Evolutionary conservation across 2,329 filamentous ascomycete genomes (phyloP).

Genomic region (Huntiella moniliformis): DNA sequence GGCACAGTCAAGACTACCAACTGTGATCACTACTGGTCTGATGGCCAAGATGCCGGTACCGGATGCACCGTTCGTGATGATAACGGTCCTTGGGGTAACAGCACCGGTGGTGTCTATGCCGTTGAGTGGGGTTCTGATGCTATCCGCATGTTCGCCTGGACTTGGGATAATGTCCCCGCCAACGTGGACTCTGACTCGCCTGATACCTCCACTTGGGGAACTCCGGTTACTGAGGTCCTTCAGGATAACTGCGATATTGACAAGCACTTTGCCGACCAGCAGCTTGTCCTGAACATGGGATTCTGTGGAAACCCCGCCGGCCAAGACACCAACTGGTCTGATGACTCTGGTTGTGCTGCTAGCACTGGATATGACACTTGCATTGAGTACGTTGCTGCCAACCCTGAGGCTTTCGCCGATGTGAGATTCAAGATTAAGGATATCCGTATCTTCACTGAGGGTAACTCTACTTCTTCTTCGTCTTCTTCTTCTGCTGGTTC

Average conservation of each 20-base stretch:
- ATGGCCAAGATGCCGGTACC: conserved; percentile 16
- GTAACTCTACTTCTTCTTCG: conserved; percentile 29
- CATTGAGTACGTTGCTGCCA: conserved; percentile 20
- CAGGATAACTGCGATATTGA: conserved; percentile 42
- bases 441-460: conserved; percentile 6
- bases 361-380: conserved; percentile 17
- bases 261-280: conserved; percentile 43
- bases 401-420: conserved; percentile 21
- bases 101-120: conserved; percentile 24
- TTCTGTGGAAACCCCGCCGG: conserved; percentile 58
- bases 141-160: conserved; percentile 26
- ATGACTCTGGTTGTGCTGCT: conserved; percentile 14
- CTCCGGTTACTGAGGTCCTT: conserved; percentile 42
- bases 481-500: not conserved
- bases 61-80: conserved; percentile 25
- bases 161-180: conserved; percentile 16
- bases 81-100: conserved; percentile 21
- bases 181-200: conserved; percentile 28
- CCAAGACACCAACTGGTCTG: conserved; percentile 15
- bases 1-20: conserved; percentile 19
- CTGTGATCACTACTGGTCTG: conserved; percentile 21
- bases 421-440: conserved; percentile 6
- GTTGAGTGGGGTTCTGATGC: conserved; percentile 24
- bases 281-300: conserved; percentile 54
- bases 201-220: conserved; percentile 45